Conservation (phyloP, 179 eudicot species). For the Silene noctiflora region DNA sequence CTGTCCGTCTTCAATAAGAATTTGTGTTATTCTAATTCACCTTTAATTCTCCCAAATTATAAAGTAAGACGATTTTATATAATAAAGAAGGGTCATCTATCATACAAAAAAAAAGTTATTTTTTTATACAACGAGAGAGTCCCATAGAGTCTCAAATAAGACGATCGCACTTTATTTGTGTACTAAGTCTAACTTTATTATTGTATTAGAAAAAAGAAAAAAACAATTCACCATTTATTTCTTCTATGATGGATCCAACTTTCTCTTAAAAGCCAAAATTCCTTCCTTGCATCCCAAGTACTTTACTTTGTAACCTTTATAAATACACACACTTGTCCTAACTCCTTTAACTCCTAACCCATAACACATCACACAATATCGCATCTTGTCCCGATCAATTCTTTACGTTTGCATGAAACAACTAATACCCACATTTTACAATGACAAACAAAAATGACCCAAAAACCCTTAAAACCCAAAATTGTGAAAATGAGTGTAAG, state of each 20-base stretch:
- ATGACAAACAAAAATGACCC: slow-evolving; percentile 19
- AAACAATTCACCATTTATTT: background rate
- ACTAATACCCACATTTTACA: background rate
- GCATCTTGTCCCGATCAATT: background rate
- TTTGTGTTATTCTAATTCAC: too few species aligned
- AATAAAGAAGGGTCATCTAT: too few species aligned
- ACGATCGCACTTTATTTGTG: too few species aligned
- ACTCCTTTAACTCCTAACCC: background rate
- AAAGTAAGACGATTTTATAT: too few species aligned
- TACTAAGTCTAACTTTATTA: too few species aligned
- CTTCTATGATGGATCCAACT: slow-evolving; percentile 26
- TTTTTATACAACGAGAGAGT: too few species aligned
- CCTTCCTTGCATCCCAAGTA: slow-evolving; percentile 39
- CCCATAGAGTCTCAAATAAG: too few species aligned
- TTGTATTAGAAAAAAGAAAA: too few species aligned
- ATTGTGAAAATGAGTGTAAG: slow-evolving; percentile 50
- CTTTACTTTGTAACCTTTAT: slow-evolving; percentile 17
- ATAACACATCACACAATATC: too few species aligned
- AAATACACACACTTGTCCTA: background rate
- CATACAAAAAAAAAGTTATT: too few species aligned
- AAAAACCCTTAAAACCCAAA: slow-evolving; percentile 11
- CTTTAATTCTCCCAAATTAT: too few species aligned
- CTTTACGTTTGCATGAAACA: background rate
- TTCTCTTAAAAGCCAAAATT: slow-evolving; percentile 28
- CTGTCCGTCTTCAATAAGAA: too few species aligned